Base-by-base conservation (phyloP, 1,284 basidiomycete species). In the Dichomitus squalens region DNA sequence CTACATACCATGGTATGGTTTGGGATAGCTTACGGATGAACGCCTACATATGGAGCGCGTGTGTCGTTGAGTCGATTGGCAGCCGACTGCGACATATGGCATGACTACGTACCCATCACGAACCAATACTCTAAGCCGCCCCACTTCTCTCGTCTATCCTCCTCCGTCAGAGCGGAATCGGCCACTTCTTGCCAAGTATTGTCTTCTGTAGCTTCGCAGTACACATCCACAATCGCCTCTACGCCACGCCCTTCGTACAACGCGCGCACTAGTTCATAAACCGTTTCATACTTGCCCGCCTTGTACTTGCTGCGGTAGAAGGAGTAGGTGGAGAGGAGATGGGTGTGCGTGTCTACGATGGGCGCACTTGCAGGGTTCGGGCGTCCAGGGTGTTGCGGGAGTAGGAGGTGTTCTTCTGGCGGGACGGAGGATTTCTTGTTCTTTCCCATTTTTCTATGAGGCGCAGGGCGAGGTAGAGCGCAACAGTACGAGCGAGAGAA, bases 311-410 rank as follows among this genome's bases (percentile, higher is more conserved):
- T 68, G 20, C 78, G 76, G 66, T 92, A 93, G 9, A 76, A 65
- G 1, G 79, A 76, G 64, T 83, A 93, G 0, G 90, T 93, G 0
- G 87, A 84, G 11, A 85, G 76, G 11, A 93, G 73, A 66, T 93
- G 91, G 0, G 88, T 92, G 70, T 93, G 91, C 0, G 91, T 93
- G 71, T 93, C 91, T 11, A 92, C 76, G 64, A 93, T 84, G 1
- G 83, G 75, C 0, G 73, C 55, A 38, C 43, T 35, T 36, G 58
- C 41, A 34, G 58, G 40, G 47, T 57, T 31, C 41, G 62, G 41
- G 38, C 65, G 65, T 14, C 21, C 51, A 14, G 66, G 55, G 49
- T 70, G 71, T 7, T 59, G 51, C 4, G 70, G 71, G 2, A 74
- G 65, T 11, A 67, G 31, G 18, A 74, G 66, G 38, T 64, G 53